phyloP scores from a whole-genome alignment of 495 filamentous ascomycete genomes.

The Parathielavia appendiculata region DNA sequence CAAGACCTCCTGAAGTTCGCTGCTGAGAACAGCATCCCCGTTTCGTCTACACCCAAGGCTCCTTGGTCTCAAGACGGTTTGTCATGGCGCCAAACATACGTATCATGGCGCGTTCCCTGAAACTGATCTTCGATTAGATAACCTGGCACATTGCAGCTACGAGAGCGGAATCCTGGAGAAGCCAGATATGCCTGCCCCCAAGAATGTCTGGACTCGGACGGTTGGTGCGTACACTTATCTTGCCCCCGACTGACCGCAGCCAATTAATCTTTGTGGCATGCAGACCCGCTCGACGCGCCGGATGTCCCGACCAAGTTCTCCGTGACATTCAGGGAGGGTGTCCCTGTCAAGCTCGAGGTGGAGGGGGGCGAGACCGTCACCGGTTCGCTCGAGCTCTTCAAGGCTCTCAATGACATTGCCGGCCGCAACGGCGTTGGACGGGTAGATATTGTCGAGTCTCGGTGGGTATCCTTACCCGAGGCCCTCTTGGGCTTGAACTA shows the following conservation, averaged over 20 bases:
- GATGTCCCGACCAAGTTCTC: slow-evolving; percentile 72
- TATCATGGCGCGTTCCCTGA: not conserved
- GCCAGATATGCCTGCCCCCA: slow-evolving; percentile 57
- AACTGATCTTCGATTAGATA: slow-evolving; percentile 44
- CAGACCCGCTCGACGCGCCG: slow-evolving; percentile 68
- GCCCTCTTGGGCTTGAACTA: not conserved
- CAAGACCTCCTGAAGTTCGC: slow-evolving; percentile 89
- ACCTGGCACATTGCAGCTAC: slow-evolving; percentile 86
- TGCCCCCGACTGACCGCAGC: too few relatives aligned
- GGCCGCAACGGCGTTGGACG: slow-evolving; percentile 73
- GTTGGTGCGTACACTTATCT: slow-evolving; percentile 22
- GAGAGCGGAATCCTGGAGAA: slow-evolving; percentile 80
- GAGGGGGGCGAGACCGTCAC: slow-evolving; percentile 57
- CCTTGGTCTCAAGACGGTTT: slow-evolving; percentile 70
- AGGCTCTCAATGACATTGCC: slow-evolving; percentile 71
- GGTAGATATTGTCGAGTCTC: slow-evolving; percentile 81
- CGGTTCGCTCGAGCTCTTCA: slow-evolving; percentile 74
- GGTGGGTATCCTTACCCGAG: not conserved
- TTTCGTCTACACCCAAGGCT: slow-evolving; percentile 74
- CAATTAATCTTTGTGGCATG: too few relatives aligned
- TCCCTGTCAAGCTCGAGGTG: slow-evolving; percentile 60
- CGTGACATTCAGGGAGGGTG: slow-evolving; percentile 77
- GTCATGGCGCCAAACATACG: not conserved
- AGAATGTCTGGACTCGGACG: slow-evolving; percentile 83
- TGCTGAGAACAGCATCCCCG: slow-evolving; percentile 69